These are phyloP conservation scores for Fomitopsis betulina DNA, from an alignment of 1,284 basidiomycete genomes.

Conservation along the genomic window DNA sequence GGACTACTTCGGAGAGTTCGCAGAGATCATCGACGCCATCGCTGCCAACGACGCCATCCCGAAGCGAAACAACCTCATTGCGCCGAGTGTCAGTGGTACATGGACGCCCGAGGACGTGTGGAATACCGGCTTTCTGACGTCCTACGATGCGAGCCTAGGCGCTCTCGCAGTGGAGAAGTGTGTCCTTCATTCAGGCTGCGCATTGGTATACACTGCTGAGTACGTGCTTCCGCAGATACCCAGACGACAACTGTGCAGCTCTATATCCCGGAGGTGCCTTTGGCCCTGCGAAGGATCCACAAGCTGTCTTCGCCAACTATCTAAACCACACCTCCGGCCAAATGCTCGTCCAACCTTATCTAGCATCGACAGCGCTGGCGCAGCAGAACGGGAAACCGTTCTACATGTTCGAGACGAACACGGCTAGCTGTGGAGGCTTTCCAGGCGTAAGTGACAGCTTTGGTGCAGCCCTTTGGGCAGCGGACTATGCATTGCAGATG, in stretches of 20 bases:
- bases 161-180: slow-evolving; percentile 30
- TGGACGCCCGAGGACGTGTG: slow-evolving; percentile 53
- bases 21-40: slow-evolving; percentile 35
- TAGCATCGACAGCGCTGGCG: slow-evolving; percentile 44
- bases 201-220: slow-evolving; percentile 1
- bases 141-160: slow-evolving; percentile 41
- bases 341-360: slow-evolving; percentile 44
- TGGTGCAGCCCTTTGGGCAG: slow-evolving; percentile 42
- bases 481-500: slow-evolving; percentile 35
- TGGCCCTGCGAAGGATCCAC: slow-evolving; percentile 35
- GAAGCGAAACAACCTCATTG: slow-evolving; percentile 49
- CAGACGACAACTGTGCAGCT: slow-evolving; percentile 34
- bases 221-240: slow-evolving; percentile 34
- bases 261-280: slow-evolving; percentile 29
- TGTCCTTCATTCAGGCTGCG: slow-evolving; percentile 1
- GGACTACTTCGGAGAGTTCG: slow-evolving; percentile 50
- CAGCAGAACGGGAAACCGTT: slow-evolving; percentile 34
- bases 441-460: slow-evolving; percentile 65
- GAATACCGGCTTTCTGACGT: slow-evolving; percentile 52
- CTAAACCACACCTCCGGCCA: slow-evolving; percentile 52
- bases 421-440: slow-evolving; percentile 80
- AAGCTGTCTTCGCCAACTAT: slow-evolving; percentile 50
- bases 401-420: slow-evolving; percentile 78
- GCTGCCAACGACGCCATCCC: slow-evolving; percentile 35
- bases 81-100: slow-evolving; percentile 51